Evolutionary conservation across 1,284 basidiomycete species (phyloP).

Genomic region (Fomitopsis palustris): DNA sequence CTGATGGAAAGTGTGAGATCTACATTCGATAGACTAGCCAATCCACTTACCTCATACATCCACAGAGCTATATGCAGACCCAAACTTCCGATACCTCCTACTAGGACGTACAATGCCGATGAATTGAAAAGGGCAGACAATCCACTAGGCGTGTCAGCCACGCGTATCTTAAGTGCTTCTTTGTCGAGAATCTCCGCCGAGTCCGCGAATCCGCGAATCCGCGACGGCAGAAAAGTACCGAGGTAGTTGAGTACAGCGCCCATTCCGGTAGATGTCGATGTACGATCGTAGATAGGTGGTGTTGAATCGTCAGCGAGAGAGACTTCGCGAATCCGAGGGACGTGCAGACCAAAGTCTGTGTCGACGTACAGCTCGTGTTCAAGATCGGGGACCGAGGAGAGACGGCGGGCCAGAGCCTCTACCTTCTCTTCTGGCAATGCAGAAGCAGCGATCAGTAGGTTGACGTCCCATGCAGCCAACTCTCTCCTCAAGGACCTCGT

Average conservation of each 20-base stretch:
- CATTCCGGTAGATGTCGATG: not conserved
- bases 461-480: not conserved
- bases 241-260: too few species aligned
- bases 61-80: constrained; percentile 34
- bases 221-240: too few species aligned
- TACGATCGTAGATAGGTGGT: not conserved
- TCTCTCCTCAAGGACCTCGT: not conserved
- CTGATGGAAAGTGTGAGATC: not conserved
- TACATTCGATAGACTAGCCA: not conserved
- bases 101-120: constrained; percentile 14
- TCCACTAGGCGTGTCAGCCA: not conserved
- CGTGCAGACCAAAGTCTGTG: not conserved
- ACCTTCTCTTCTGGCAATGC: not conserved
- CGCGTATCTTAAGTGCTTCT: not conserved
- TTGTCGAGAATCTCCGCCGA: not conserved
- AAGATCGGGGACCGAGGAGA: not conserved
- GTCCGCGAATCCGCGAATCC: too few species aligned
- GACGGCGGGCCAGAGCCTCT: not conserved
- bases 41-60: constrained; percentile 34
- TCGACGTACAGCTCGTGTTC: not conserved
- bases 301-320: not conserved
- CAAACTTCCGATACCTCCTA: constrained; percentile 19
- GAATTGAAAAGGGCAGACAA: not conserved
- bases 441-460: not conserved
- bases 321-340: not conserved